phyloP scores from a whole-genome alignment of 495 filamentous ascomycete species.

The Neurospora sp. region DNA sequence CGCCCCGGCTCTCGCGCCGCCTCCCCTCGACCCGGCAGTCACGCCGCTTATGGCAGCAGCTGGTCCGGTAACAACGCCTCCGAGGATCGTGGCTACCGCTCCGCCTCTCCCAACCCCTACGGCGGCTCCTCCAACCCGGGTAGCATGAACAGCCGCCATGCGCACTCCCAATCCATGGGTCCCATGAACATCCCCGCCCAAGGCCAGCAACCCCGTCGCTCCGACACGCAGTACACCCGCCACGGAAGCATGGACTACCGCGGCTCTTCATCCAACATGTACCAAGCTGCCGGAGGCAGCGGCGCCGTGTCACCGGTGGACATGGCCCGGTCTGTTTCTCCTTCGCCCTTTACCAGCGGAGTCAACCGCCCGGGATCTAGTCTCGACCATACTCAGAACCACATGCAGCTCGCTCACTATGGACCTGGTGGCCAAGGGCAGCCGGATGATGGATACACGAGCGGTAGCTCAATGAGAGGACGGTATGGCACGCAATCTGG shows the following conservation, averaged over 20 bases:
- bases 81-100: slow-evolving; percentile 23
- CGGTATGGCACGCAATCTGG: slow-evolving; percentile 7
- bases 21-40: not conserved
- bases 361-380: not conserved
- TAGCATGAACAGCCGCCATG: not conserved
- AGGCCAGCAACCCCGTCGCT: not conserved
- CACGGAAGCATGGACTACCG: not conserved
- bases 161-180: slow-evolving; percentile 15
- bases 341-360: slow-evolving; percentile 30
- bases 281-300: slow-evolving; percentile 30
- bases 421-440: not conserved
- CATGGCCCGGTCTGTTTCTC: slow-evolving; percentile 37
- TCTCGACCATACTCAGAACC: not conserved
- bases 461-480: not conserved
- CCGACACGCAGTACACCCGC: not conserved
- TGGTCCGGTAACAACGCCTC: slow-evolving; percentile 12
- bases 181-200: slow-evolving; percentile 1
- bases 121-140: slow-evolving; percentile 14
- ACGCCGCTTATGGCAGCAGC: not conserved
- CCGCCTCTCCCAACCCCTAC: slow-evolving; percentile 43
- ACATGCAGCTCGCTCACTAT: not conserved
- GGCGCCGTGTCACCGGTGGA: slow-evolving; percentile 31
- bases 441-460: not conserved
- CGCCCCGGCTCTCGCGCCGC: slow-evolving; percentile 29
- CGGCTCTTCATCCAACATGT: not conserved